phyloP scores from a whole-genome alignment of 306 rosid genomes.

The Abrus pulchellus region DNA sequence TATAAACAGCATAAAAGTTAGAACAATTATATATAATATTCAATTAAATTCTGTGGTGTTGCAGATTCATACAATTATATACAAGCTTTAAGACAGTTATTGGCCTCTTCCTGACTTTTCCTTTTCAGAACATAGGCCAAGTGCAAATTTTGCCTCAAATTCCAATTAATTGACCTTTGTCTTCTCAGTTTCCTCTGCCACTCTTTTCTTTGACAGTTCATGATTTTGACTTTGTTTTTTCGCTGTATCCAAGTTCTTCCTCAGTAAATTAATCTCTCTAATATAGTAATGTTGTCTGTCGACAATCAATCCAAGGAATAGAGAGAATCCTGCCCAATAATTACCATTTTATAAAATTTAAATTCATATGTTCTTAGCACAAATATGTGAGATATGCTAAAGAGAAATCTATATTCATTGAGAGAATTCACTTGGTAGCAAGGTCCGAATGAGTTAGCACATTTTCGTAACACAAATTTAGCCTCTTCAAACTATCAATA shows the following conservation, averaged over 20 bases:
- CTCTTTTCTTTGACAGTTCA: slow-evolving; percentile 11
- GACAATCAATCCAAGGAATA: slow-evolving; percentile 73
- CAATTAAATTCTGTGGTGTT: not conserved
- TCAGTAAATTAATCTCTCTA: slow-evolving; percentile 61
- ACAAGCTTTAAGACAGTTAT: slow-evolving; percentile 21
- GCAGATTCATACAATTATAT: slow-evolving; percentile 8
- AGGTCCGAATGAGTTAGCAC: slow-evolving; percentile 5
- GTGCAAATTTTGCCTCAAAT: slow-evolving; percentile 8
- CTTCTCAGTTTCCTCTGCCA: slow-evolving; percentile 34
- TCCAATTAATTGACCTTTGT: slow-evolving; percentile 27
- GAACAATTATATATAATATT: slow-evolving; percentile 4
- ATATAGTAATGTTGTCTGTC: slow-evolving; percentile 70
- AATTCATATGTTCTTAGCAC: slow-evolving; percentile 12
- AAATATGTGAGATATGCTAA: not conserved
- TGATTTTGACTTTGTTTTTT: slow-evolving; percentile 34
- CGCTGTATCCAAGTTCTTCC: slow-evolving; percentile 50
- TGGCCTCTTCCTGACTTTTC: slow-evolving; percentile 1
- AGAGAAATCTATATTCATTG: slow-evolving; percentile 4
- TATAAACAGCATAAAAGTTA: not conserved
- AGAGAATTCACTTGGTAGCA: not conserved
- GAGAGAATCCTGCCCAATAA: slow-evolving; percentile 61
- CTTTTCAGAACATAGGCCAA: not conserved
- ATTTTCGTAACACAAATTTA: not conserved
- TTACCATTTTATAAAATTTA: slow-evolving; percentile 9
- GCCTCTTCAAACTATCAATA: slow-evolving; percentile 27